phyloP scores from a whole-genome alignment of 2,329 filamentous ascomycete genomes.

The Celoporthe dispersa region DNA sequence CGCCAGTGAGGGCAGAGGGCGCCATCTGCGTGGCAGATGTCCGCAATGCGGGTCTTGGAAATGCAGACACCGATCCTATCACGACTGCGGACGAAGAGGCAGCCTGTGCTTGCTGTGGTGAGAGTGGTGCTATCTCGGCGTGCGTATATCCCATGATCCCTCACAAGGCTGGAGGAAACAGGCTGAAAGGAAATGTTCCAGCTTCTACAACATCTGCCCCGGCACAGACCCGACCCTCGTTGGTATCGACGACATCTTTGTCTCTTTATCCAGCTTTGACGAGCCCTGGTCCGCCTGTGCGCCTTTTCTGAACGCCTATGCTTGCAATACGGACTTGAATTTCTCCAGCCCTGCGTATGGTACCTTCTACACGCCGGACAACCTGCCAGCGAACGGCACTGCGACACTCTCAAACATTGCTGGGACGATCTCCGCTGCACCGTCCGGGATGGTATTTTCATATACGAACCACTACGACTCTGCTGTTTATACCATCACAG shows the following conservation, averaged over 20 bases:
- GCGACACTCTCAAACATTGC: constrained; percentile 37
- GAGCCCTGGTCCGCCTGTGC: constrained; percentile 28
- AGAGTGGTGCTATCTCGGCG: constrained; percentile 42
- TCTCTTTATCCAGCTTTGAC: neutral
- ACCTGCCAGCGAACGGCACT: constrained; percentile 38
- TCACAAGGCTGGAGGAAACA: neutral
- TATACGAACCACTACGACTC: constrained; percentile 39
- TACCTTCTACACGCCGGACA: constrained; percentile 32
- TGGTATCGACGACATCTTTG: neutral
- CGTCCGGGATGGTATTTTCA: constrained; percentile 40
- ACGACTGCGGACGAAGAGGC: constrained; percentile 33
- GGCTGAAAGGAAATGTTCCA: constrained; percentile 16
- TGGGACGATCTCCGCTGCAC: constrained; percentile 40
- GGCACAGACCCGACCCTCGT: constrained; percentile 34
- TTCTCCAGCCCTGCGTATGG: constrained; percentile 32
- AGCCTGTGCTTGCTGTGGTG: constrained; percentile 42
- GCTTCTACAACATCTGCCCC: constrained; percentile 40
- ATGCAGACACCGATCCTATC: constrained; percentile 33
- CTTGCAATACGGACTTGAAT: constrained; percentile 33
- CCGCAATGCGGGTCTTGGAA: constrained; percentile 29
- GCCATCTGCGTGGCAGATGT: constrained; percentile 29
- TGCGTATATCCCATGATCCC: constrained; percentile 28
- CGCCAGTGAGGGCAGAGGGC: constrained; percentile 8
- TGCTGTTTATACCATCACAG: constrained; percentile 42
- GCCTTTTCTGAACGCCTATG: constrained; percentile 34